phyloP scores from a whole-genome alignment of 78 protist species.

The Emiliania huxleyi region DNA sequence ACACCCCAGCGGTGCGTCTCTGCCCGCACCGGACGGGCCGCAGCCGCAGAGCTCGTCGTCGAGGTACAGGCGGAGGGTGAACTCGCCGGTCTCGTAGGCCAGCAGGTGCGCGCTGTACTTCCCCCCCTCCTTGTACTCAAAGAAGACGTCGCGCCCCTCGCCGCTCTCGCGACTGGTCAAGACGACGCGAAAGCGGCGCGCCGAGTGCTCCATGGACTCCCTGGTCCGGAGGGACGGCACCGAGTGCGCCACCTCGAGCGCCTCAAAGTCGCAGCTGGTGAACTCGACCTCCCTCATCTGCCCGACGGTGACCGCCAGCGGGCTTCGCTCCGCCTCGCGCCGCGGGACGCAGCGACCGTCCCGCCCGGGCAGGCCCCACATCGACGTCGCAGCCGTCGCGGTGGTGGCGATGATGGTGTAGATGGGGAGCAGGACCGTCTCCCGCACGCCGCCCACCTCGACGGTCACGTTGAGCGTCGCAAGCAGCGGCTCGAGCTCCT shows the following conservation, averaged over 20 bases:
- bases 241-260: neutral
- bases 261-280: neutral
- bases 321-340: neutral
- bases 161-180: neutral
- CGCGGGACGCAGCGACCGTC: neutral
- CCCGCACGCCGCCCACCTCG: neutral
- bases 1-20: neutral
- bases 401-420: neutral
- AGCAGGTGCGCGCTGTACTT: neutral
- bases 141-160: neutral
- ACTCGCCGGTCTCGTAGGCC: neutral
- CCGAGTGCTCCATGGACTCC: neutral
- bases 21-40: too few species aligned
- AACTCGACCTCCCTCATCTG: neutral
- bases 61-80: neutral
- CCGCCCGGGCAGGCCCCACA: neutral
- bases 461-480: neutral
- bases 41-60: neutral
- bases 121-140: neutral
- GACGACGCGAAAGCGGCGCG: neutral
- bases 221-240: neutral
- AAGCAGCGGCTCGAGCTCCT: neutral
- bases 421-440: neutral
- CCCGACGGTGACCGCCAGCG: neutral
- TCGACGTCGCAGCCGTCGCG: neutral